These are phyloP conservation scores for Tolypocladium capitatum DNA, from an alignment of 2,329 filamentous ascomycete species.

Conservation along the genomic window DNA sequence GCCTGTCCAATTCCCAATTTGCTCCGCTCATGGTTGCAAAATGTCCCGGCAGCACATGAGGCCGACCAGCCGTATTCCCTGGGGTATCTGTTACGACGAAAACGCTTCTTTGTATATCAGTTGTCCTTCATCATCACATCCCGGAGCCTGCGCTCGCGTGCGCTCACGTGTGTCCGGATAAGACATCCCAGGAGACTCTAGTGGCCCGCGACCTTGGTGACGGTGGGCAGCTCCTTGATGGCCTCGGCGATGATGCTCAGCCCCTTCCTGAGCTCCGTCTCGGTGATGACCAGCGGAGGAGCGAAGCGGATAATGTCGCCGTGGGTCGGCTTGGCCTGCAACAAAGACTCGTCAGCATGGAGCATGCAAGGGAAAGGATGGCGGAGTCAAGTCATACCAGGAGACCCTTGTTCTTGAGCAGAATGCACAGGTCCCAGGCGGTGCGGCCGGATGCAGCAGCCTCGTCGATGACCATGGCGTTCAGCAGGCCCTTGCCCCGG, in stretches of 20 bases:
- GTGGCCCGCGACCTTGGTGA: slow-evolving; percentile 24
- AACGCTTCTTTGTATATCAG: neutral
- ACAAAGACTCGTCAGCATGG: neutral
- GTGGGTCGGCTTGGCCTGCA: slow-evolving; percentile 91
- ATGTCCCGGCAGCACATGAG: slow-evolving; percentile 2
- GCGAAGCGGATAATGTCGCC: slow-evolving; percentile 97
- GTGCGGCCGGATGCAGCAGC: slow-evolving; percentile 68
- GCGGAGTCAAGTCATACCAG: slow-evolving; percentile 47
- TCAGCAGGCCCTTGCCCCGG: slow-evolving; percentile 85
- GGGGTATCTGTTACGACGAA: slow-evolving; percentile 5
- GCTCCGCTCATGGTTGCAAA: neutral
- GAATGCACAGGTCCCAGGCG: slow-evolving; percentile 91
- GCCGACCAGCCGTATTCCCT: slow-evolving; percentile 3
- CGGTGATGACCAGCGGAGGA: slow-evolving; percentile 89
- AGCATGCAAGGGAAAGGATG: neutral
- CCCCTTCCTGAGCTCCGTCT: slow-evolving; percentile 69
- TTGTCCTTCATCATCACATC: slow-evolving; percentile 6
- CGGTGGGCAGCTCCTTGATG: slow-evolving; percentile 62
- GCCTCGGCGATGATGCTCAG: slow-evolving; percentile 70
- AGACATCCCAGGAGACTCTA: slow-evolving; percentile 8
- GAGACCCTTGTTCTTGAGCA: slow-evolving; percentile 90
- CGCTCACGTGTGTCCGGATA: slow-evolving; percentile 2
- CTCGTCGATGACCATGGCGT: slow-evolving; percentile 94
- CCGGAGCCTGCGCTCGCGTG: slow-evolving; percentile 11
- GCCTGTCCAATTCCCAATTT: neutral